phyloP scores from a whole-genome alignment of 805 yeast species.

The Wickerhamiella siamensis region DNA sequence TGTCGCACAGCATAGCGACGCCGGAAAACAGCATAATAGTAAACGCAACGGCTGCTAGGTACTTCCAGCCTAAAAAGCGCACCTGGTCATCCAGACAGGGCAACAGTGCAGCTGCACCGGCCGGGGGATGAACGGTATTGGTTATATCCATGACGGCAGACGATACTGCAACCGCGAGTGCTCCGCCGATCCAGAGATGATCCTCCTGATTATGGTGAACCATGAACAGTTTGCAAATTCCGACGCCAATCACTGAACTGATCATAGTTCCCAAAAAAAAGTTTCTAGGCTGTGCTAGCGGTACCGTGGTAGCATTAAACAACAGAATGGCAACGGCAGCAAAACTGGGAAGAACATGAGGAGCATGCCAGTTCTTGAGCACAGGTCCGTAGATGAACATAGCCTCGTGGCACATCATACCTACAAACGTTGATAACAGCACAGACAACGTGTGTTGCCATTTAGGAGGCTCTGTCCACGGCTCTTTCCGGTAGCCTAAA shows the following conservation, averaged over 20 bases:
- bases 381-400: conserved; percentile 18
- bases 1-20: conserved; percentile 41
- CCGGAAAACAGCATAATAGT: conserved; percentile 34
- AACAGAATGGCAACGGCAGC: conserved; percentile 51
- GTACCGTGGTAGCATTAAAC: conserved; percentile 41
- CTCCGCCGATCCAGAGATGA: conserved; percentile 44
- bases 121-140: conserved; percentile 56
- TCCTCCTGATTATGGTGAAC: conserved; percentile 31
- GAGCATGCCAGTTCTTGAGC: conserved; percentile 17
- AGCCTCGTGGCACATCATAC: conserved; percentile 17
- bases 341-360: conserved; percentile 23
- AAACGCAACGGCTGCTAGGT: conserved; percentile 39
- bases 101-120: conserved; percentile 53
- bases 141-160: conserved; percentile 39
- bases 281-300: conserved; percentile 53
- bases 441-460: conserved; percentile 9
- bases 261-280: conserved; percentile 42
- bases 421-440: conserved; percentile 20
- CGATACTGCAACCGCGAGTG: conserved; percentile 39
- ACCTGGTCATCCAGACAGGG: conserved; percentile 37
- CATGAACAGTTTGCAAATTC: conserved; percentile 40
- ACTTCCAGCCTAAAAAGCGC: conserved; percentile 49
- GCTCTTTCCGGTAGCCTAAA: conserved; percentile 15
- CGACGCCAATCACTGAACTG: conserved; percentile 38
- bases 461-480: conserved; percentile 5